Evolutionary conservation across 176 grass and related monocot species (phyloP).

Genomic region (Zizania latifolia): DNA sequence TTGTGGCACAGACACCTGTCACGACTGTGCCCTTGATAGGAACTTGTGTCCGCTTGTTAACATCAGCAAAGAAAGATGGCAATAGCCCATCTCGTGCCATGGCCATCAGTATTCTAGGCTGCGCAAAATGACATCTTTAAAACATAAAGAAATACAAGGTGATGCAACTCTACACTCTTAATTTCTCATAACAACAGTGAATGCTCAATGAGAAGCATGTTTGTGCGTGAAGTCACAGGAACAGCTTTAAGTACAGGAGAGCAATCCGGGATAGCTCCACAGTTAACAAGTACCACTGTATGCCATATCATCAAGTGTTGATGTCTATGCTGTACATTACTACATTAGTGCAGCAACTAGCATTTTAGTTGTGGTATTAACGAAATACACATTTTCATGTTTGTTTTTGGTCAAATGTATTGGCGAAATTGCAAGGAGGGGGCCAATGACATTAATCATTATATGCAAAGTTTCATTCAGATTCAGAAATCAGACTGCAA

Average conservation of each 20-base stretch:
- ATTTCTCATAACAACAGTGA: neutral
- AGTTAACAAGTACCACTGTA: neutral
- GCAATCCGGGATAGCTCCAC: neutral
- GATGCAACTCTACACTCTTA: neutral
- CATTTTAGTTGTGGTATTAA: neutral
- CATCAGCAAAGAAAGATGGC: constrained; percentile 84
- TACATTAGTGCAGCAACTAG: neutral
- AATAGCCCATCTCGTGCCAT: constrained; percentile 94
- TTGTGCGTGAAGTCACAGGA: neutral
- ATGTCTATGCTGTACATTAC: neutral
- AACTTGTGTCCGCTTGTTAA: constrained; percentile 77
- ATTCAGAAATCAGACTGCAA: neutral
- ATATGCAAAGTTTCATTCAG: neutral
- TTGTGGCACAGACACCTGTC: constrained; percentile 65
- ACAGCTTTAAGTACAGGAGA: neutral
- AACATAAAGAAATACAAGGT: neutral
- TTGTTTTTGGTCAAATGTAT: neutral
- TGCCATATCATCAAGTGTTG: neutral
- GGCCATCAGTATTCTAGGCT: constrained; percentile 99
- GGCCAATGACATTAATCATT: neutral
- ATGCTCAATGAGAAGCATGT: neutral
- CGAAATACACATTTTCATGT: neutral
- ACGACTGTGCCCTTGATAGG: constrained; percentile 87
- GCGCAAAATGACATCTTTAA: constrained; percentile 21
- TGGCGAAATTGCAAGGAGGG: neutral